Conservation (phyloP, 139 green algal genomes). For the Closterium sp. region DNA sequence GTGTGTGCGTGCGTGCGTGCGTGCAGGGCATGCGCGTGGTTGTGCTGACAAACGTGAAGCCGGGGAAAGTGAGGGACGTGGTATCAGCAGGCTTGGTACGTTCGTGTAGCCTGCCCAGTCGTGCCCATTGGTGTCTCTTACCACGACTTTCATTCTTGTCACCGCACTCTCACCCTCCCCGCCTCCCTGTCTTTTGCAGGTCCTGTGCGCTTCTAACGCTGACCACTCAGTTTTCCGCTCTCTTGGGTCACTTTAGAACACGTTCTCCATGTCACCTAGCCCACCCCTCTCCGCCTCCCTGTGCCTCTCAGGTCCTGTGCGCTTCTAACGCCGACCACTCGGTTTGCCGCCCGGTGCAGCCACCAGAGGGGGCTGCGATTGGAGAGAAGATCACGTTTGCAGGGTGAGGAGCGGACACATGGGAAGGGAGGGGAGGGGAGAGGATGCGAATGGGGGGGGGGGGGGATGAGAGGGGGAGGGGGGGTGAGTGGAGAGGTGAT, state of each 20-base stretch:
- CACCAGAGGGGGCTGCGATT: conserved; percentile 14
- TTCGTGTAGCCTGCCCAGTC: not conserved
- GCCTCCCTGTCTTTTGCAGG: not conserved
- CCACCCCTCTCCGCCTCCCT: not conserved
- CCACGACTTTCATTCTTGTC: not conserved
- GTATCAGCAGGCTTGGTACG: conserved; percentile 39
- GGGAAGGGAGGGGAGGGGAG: not conserved
- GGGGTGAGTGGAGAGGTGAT: too few species aligned
- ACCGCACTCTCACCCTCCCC: not conserved
- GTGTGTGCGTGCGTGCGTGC: too few species aligned
- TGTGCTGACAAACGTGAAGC: conserved; percentile 47
- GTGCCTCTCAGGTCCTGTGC: conserved; percentile 35
- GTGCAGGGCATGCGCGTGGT: conserved; percentile 28
- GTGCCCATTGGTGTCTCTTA: not conserved
- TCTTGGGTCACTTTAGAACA: too few species aligned
- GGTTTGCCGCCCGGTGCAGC: conserved; percentile 28
- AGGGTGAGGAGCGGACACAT: not conserved
- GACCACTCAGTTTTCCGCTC: conserved; percentile 38
- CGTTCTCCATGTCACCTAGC: too few species aligned
- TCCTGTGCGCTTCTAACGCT: conserved; percentile 46
- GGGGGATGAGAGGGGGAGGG: too few species aligned
- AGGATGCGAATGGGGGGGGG: too few species aligned
- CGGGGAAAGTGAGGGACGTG: conserved; percentile 37
- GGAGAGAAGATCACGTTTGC: conserved; percentile 33
- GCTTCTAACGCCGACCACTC: conserved; percentile 49